A percentile compares a stretch with the other conserved stretches of the same genome.
Evolutionary conservation across 768 basidiomycete genomes (phyloP).

Genomic region (Suillus cothurnatus): DNA sequence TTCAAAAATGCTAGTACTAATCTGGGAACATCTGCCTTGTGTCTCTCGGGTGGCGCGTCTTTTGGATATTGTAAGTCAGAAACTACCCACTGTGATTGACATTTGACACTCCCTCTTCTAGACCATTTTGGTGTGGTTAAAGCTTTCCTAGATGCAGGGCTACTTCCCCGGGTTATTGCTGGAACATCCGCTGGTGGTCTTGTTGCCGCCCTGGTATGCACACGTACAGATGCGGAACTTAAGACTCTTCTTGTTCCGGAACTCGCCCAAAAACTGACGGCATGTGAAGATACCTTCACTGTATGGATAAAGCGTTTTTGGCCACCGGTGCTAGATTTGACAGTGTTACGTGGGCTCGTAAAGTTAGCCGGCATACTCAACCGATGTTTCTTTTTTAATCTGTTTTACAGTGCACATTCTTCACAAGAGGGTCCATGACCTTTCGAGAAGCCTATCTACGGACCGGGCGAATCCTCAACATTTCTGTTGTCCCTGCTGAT

Average conservation of each 20-base stretch:
- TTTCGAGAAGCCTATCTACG: conserved; percentile 93
- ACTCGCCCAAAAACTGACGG: conserved; percentile 81
- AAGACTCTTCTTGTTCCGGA: conserved; percentile 75
- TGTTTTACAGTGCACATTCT: conserved; percentile 69
- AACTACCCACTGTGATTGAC: background rate
- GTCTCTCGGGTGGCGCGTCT: conserved; percentile 93
- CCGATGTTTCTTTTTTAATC: background rate
- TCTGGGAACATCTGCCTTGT: conserved; percentile 88
- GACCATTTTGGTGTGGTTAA: conserved; percentile 91
- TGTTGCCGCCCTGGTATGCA: conserved; percentile 75
- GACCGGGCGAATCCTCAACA: conserved; percentile 92
- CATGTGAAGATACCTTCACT: conserved; percentile 74
- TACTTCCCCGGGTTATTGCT: conserved; percentile 90
- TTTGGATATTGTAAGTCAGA: conserved; percentile 85
- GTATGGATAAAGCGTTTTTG: conserved; percentile 75
- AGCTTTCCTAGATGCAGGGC: conserved; percentile 83
- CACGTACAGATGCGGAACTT: conserved; percentile 87
- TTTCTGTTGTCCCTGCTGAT: conserved; percentile 90
- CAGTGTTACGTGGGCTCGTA: conserved; percentile 84
- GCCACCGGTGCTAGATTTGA: conserved; percentile 96
- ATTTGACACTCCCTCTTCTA: conserved; percentile 30
- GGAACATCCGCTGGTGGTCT: conserved; percentile 95
- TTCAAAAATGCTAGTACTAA: conserved; percentile 90
- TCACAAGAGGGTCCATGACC: conserved; percentile 91
- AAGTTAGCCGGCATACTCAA: conserved; percentile 48